Percentiles rank a stretch among this genome's conserved stretches.
Conservation (phyloP, 2,329 filamentous ascomycete species). For the Cladorrhinum sp. region DNA sequence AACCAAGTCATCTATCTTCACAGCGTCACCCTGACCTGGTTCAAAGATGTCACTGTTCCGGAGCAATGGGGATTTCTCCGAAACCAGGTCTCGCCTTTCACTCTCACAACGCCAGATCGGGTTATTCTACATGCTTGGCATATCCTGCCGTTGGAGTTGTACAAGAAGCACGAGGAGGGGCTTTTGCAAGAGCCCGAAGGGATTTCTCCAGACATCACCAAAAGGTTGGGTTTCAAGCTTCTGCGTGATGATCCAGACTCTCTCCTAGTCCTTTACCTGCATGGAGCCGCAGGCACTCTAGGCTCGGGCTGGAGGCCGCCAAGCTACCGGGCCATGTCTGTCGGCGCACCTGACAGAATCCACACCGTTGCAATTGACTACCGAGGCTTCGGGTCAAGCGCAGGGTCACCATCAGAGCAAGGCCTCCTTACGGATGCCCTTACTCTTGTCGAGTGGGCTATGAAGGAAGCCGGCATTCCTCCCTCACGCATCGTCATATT, state of each 20-base stretch:
- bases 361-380: slow-evolving; percentile 61
- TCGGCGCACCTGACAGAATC: slow-evolving; percentile 47
- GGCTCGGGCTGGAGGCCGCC: slow-evolving; percentile 52
- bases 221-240: slow-evolving; percentile 40
- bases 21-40: slow-evolving; percentile 52
- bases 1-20: slow-evolving; percentile 57
- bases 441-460: slow-evolving; percentile 52
- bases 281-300: slow-evolving; percentile 55
- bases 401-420: slow-evolving; percentile 51
- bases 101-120: slow-evolving; percentile 60
- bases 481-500: slow-evolving; percentile 56
- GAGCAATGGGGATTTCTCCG: slow-evolving; percentile 69
- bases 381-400: slow-evolving; percentile 55
- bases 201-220: slow-evolving; percentile 33
- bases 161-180: slow-evolving; percentile 54
- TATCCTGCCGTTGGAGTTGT: slow-evolving; percentile 66
- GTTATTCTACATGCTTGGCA: slow-evolving; percentile 73
- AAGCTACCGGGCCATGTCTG: slow-evolving; percentile 56
- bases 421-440: slow-evolving; percentile 54
- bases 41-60: slow-evolving; percentile 59
- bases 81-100: slow-evolving; percentile 71
- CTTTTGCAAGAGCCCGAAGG: slow-evolving; percentile 41
- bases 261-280: slow-evolving; percentile 48
- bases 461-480: slow-evolving; percentile 49
- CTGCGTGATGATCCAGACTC: slow-evolving; percentile 44